phyloP scores from a whole-genome alignment of 2,329 filamentous ascomycete species.

The Microcyclosporella mali region DNA sequence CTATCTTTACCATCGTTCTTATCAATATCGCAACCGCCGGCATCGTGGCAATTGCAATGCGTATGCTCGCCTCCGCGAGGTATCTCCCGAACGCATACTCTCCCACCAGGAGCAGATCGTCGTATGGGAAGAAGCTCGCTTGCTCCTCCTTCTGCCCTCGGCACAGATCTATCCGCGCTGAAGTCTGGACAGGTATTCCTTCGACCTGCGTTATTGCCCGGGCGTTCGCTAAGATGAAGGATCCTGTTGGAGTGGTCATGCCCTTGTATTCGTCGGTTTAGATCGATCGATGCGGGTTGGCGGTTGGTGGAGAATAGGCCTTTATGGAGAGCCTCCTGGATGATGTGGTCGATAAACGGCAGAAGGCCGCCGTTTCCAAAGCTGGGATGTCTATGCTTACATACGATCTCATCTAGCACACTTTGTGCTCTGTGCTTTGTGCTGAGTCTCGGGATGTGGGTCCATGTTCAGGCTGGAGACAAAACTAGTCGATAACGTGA shows the following conservation, averaged over 20 bases:
- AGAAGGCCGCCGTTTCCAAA: slow-evolving; percentile 26
- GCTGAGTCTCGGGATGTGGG: slow-evolving; percentile 23
- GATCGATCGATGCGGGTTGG: slow-evolving; percentile 40
- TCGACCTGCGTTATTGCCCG: slow-evolving; percentile 35
- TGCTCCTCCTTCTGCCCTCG: slow-evolving; percentile 29
- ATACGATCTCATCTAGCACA: slow-evolving; percentile 28
- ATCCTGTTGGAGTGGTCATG: slow-evolving; percentile 20
- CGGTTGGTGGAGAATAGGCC: slow-evolving; percentile 25
- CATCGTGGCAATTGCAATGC: slow-evolving; percentile 7
- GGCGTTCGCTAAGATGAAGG: slow-evolving; percentile 21
- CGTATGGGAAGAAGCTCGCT: slow-evolving; percentile 43
- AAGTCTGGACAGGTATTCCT: slow-evolving; percentile 43
- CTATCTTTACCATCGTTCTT: slow-evolving; percentile 7
- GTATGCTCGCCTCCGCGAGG: slow-evolving; percentile 12
- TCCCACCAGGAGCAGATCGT: slow-evolving; percentile 14
- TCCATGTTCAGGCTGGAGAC: slow-evolving; percentile 31
- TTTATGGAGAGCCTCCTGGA: slow-evolving; percentile 34
- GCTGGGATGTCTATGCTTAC: slow-evolving; percentile 22
- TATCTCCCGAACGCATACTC: slow-evolving; percentile 13
- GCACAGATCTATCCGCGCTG: slow-evolving; percentile 42
- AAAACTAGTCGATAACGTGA: slow-evolving; percentile 24
- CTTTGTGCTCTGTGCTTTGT: slow-evolving; percentile 25
- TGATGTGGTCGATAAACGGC: slow-evolving; percentile 27
- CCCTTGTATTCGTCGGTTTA: slow-evolving; percentile 21
- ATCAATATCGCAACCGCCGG: slow-evolving; percentile 9